Percentiles rank a stretch among this genome's conserved stretches.
These are phyloP conservation scores for Digitaria exilis DNA, from an alignment of 202 grass and related monocot genomes.

Conservation along the genomic window DNA sequence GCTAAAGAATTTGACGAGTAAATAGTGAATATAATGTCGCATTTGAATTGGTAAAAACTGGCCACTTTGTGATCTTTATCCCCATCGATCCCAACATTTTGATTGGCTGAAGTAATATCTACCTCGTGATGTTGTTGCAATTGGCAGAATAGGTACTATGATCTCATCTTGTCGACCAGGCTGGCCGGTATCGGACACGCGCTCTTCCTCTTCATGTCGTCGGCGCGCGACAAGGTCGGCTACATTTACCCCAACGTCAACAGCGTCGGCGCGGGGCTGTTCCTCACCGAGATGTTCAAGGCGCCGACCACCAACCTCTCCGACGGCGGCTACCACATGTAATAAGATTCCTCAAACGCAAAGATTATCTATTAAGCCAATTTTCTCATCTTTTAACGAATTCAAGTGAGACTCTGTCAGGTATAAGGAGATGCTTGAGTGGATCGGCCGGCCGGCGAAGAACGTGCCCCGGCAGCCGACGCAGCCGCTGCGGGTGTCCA, in stretches of 20 bases:
- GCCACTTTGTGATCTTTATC: not conserved
- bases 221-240: slow-evolving; percentile 76
- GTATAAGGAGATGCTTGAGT: slow-evolving; percentile 84
- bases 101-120: not conserved
- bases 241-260: slow-evolving; percentile 94
- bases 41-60: too few relatives aligned
- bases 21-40: too few relatives aligned
- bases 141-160: slow-evolving; percentile 82
- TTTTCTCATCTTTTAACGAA: not conserved
- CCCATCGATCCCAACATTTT: not conserved
- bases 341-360: not conserved
- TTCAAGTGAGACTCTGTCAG: not conserved
- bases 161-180: slow-evolving; percentile 81
- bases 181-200: slow-evolving; percentile 76
- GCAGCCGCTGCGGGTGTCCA: slow-evolving; percentile 71
- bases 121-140: slow-evolving; percentile 1
- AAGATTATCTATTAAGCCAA: not conserved
- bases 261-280: slow-evolving; percentile 64
- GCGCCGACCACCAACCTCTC: slow-evolving; percentile 64
- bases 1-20: not conserved
- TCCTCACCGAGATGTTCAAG: slow-evolving; percentile 72
- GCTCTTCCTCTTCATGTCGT: slow-evolving; percentile 90
- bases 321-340: slow-evolving; percentile 83
- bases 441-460: slow-evolving; percentile 71
- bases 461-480: slow-evolving; percentile 59